Evolutionary conservation across 2,329 filamentous ascomycete genomes (phyloP), one percentile per base, ranked within the genome.

Genomic region (Venturia pyrina): DNA sequence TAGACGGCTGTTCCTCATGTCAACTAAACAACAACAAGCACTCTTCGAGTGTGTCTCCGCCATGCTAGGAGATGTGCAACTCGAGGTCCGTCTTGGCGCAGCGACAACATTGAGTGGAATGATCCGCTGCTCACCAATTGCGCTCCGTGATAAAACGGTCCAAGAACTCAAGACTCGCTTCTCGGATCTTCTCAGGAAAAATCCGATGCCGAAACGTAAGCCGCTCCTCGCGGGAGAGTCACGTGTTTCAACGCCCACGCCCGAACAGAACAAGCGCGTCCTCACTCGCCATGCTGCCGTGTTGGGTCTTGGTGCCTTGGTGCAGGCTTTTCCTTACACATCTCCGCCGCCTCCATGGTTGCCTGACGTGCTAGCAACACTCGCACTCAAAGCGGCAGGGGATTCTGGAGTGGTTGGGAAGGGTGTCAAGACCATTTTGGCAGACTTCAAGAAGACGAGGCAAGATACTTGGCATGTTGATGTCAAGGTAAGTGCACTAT

Each of bases 401-500:
- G 95, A 99, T 72, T 87, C 91, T 0, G 95, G 95, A 0, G 88
- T 96, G 67, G 93, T 99, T 65, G 95, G 95, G 2, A 96, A 96
- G 78, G 95, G 93, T 67, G 96, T 96, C 13, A 99, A 99, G 83
- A 85, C 84, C 21, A 93, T 97, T 44, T 80, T 99, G 69, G 92
- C 92, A 68, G 96, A 99, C 73, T 99, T 99, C 82, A 99, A 99
- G 81, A 99, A 99, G 85, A 99, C 95, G 59, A 87, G 95, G 75
- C 95, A 99, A 77, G 95, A 99, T 81, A 99, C 93, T 70, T 99
- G 95, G 95, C 89, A 89, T 72, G 93, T 96, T 68, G 95, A 99
- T 79, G 91, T 96, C 71, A 98, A 96, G 89, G 95, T 96, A 79
- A 77, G 86, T 78, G 66, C 19, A 32, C 32, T 34, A 7, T 5